phyloP scores from a whole-genome alignment of 352 stramenopile species.

The Phytophthora boehmeriae region DNA sequence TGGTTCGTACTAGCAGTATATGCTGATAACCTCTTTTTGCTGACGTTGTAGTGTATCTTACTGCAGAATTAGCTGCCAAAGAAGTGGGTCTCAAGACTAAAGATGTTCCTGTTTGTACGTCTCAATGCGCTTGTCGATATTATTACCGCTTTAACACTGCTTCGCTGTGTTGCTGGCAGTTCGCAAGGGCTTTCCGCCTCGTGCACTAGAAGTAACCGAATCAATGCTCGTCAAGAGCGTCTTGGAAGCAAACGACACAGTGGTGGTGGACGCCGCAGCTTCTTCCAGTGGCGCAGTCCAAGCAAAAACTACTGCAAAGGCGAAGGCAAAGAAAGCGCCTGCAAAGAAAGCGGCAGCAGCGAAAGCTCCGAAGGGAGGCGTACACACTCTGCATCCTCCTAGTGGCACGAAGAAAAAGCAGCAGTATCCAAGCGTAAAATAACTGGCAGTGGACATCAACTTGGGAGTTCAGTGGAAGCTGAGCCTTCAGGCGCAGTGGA shows the following conservation, averaged over 20 bases:
- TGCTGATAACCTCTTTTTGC: neutral
- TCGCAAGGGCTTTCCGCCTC: constrained; percentile 71
- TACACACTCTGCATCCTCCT: constrained; percentile 57
- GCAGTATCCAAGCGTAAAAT: constrained; percentile 49
- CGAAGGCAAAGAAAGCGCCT: constrained; percentile 17
- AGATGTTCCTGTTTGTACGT: constrained; percentile 60
- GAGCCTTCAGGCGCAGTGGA: constrained; percentile 8
- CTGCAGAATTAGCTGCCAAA: constrained; percentile 45
- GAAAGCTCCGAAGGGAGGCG: constrained; percentile 30
- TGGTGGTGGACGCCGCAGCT: constrained; percentile 51
- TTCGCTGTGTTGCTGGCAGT: constrained; percentile 37
- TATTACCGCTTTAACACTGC: neutral
- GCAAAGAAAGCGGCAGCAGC: constrained; percentile 25
- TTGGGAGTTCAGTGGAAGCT: constrained; percentile 58
- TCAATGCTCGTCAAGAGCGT: constrained; percentile 49
- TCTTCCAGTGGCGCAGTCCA: constrained; percentile 2
- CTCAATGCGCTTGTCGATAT: neutral
- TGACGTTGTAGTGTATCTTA: constrained; percentile 2
- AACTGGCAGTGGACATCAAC: constrained; percentile 47
- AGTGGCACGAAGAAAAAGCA: constrained; percentile 22
- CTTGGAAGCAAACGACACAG: constrained; percentile 71
- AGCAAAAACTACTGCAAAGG: constrained; percentile 13
- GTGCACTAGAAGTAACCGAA: constrained; percentile 37
- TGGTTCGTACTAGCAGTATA: constrained; percentile 46
- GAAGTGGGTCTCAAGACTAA: constrained; percentile 49